Conservation (phyloP, 2,329 filamentous ascomycete genomes). For the Fusarium redolens region DNA sequence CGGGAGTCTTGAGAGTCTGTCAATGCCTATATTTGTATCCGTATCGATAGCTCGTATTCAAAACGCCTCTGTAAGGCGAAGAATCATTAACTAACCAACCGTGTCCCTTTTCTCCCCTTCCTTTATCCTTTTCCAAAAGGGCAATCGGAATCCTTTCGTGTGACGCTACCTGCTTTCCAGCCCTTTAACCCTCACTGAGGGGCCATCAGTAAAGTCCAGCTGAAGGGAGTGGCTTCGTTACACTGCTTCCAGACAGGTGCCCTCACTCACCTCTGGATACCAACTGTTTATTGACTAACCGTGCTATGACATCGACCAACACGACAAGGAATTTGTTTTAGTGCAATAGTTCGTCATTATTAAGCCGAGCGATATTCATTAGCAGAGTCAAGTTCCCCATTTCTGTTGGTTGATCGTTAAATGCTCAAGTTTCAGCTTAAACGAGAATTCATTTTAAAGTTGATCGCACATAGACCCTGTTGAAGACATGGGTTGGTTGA, state of each 20-base stretch:
- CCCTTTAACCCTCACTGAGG: background rate
- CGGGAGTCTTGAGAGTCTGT: conserved; percentile 4
- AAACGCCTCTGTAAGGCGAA: background rate
- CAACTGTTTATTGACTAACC: background rate
- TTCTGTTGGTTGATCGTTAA: conserved; percentile 1
- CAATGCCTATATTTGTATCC: conserved; percentile 16
- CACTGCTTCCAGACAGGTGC: background rate
- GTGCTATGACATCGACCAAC: background rate
- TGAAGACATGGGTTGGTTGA: background rate
- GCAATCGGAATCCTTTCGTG: conserved; percentile 4
- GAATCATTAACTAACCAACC: background rate
- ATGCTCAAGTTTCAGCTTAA: conserved; percentile 15
- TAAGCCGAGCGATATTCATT: conserved; percentile 30
- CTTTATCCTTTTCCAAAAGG: background rate
- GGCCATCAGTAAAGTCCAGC: background rate
- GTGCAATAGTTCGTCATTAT: background rate
- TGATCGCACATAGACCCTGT: background rate
- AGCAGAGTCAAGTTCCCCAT: background rate
- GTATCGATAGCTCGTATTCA: conserved; percentile 27
- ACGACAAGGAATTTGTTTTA: background rate
- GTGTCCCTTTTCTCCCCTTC: background rate
- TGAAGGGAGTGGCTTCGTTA: conserved; percentile 24
- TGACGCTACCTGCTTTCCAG: background rate
- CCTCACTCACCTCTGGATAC: conserved; percentile 6
- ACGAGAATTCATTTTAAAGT: conserved; percentile 20